Conservation (phyloP, 2,329 filamentous ascomycete species). For the Hypomyces perniciosus region DNA sequence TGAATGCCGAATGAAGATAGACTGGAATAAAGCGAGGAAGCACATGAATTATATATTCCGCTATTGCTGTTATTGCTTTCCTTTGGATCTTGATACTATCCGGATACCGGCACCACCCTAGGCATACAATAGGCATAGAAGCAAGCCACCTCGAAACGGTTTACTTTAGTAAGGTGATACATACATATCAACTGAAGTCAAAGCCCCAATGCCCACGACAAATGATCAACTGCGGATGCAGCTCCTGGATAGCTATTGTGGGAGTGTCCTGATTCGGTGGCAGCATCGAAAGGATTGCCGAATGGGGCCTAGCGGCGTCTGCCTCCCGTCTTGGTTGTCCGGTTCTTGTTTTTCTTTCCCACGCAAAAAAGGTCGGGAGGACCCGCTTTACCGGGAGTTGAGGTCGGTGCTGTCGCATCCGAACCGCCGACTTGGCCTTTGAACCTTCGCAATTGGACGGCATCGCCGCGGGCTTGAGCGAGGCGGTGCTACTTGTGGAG, state of each 20-base stretch:
- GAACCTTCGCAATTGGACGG: slow-evolving; percentile 1
- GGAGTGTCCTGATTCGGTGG: neutral
- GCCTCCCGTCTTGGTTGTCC: neutral
- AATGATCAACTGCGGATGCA: too few relatives aligned
- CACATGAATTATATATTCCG: neutral
- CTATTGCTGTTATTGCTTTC: neutral
- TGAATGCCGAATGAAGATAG: neutral
- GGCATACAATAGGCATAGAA: neutral
- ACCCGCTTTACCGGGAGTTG: neutral
- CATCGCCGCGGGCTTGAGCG: neutral
- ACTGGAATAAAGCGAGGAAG: neutral
- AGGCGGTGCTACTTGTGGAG: neutral
- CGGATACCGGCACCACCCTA: neutral
- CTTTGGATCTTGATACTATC: neutral
- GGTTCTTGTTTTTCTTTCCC: neutral
- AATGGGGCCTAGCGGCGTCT: slow-evolving; percentile 5
- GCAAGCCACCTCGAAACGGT: neutral
- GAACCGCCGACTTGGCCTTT: neutral
- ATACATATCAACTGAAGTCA: neutral
- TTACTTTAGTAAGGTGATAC: neutral
- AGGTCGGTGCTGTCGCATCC: neutral
- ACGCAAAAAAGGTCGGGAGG: neutral
- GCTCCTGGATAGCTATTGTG: neutral
- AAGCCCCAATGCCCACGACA: too few relatives aligned
- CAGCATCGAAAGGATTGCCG: slow-evolving; percentile 2